Percentiles rank a stretch among this genome's conserved stretches.
Evolutionary conservation across 2,329 filamentous ascomycete species (phyloP).

Genomic region (Orbilia ellipsospora): DNA sequence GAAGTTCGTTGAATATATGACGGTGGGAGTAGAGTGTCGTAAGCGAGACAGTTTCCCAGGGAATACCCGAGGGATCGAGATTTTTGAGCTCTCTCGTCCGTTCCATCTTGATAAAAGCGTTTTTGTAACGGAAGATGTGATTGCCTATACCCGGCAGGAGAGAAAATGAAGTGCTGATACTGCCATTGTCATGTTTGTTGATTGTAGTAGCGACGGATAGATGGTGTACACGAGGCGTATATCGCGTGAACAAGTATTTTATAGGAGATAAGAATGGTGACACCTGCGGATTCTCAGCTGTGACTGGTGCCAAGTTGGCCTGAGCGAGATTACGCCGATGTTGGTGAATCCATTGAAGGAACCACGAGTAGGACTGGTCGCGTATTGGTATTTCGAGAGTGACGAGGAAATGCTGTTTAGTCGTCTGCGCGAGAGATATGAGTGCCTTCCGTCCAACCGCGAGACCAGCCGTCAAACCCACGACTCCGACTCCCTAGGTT

Average conservation of each 20-base stretch:
- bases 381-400: conserved; percentile 95
- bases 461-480: conserved; percentile 82
- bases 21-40: conserved; percentile 91
- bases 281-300: conserved; percentile 66
- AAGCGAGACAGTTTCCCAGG: conserved; percentile 92
- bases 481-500: conserved; percentile 85
- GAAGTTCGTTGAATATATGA: conserved; percentile 88
- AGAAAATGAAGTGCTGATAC: conserved; percentile 81
- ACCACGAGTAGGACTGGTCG: conserved; percentile 92
- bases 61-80: conserved; percentile 82
- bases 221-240: conserved; percentile 72
- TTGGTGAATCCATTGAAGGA: conserved; percentile 91
- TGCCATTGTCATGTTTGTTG: conserved; percentile 72
- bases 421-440: conserved; percentile 75
- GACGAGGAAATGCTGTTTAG: conserved; percentile 87
- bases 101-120: conserved; percentile 87
- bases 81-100: conserved; percentile 86
- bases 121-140: conserved; percentile 86
- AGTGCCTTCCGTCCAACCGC: conserved; percentile 82
- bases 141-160: conserved; percentile 90
- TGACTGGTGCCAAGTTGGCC: conserved; percentile 57
- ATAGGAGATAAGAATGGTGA: conserved; percentile 68
- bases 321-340: conserved; percentile 73
- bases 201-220: conserved; percentile 74
- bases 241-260: conserved; percentile 65